These are phyloP conservation scores for Ogataea ganodermae DNA, from an alignment of 805 yeast species.

Conservation along the genomic window DNA sequence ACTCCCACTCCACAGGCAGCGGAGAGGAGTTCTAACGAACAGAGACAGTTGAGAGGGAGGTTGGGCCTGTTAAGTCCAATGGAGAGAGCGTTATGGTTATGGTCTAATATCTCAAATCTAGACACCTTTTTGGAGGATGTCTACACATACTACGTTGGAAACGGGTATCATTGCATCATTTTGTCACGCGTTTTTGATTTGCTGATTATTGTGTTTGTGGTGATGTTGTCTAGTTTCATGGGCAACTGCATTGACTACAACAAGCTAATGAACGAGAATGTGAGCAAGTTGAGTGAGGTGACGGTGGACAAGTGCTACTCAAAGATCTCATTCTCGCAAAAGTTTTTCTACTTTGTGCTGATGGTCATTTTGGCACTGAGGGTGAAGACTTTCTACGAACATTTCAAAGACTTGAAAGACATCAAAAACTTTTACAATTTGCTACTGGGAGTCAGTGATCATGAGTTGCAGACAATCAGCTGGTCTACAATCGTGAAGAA, in stretches of 20 bases:
- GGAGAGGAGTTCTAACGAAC: conserved; percentile 16
- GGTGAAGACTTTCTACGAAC: conserved; percentile 56
- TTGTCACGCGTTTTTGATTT: conserved; percentile 66
- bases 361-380: conserved; percentile 53
- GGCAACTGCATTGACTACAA: conserved; percentile 76
- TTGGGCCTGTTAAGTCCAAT: conserved; percentile 53
- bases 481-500: conserved; percentile 87
- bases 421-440: conserved; percentile 75
- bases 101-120: conserved; percentile 94
- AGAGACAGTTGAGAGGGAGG: conserved; percentile 29
- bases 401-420: conserved; percentile 67
- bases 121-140: conserved; percentile 84
- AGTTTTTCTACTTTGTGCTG: conserved; percentile 65
- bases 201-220: conserved; percentile 74
- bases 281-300: conserved; percentile 45
- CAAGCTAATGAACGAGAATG: conserved; percentile 28
- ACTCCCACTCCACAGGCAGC: conserved; percentile 11
- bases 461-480: conserved; percentile 87
- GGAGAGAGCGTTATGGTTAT: conserved; percentile 87
- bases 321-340: conserved; percentile 48
- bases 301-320: conserved; percentile 50
- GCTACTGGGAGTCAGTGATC: conserved; percentile 69
- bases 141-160: conserved; percentile 81
- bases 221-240: conserved; percentile 75
- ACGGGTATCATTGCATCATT: conserved; percentile 80